These are phyloP conservation scores for Hippophae gyantsensis DNA, from an alignment of 306 rosid species.

Conservation along the genomic window DNA sequence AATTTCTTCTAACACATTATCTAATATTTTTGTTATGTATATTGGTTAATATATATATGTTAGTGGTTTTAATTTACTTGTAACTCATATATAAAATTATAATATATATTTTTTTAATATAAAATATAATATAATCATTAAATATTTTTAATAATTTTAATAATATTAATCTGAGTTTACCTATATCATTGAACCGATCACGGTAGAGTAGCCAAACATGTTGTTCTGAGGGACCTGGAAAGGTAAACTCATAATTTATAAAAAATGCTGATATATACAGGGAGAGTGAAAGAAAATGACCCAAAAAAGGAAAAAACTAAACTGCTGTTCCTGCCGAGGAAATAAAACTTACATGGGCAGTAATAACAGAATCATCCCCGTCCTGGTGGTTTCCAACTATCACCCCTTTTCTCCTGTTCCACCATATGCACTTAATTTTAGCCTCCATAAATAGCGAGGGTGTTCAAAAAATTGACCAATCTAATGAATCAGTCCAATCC, in stretches of 20 bases:
- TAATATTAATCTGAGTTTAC: slow-evolving; percentile 16
- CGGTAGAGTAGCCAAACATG: slow-evolving; percentile 90
- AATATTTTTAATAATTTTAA: neutral
- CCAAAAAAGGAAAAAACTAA: neutral
- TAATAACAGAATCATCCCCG: slow-evolving; percentile 87
- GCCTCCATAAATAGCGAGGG: slow-evolving; percentile 12
- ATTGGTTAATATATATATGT: too few relatives aligned
- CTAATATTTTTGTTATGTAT: too few relatives aligned
- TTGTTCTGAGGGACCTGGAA: slow-evolving; percentile 89
- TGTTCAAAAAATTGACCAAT: neutral
- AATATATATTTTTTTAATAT: neutral
- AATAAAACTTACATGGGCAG: slow-evolving; percentile 63
- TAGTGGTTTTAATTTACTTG: too few relatives aligned
- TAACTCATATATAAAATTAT: too few relatives aligned
- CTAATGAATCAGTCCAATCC: neutral
- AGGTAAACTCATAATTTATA: slow-evolving; percentile 1
- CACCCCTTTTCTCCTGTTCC: slow-evolving; percentile 79
- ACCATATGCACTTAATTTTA: slow-evolving; percentile 6
- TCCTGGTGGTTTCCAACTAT: slow-evolving; percentile 98
- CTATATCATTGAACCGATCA: slow-evolving; percentile 94
- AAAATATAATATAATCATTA: neutral
- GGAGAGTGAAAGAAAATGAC: neutral
- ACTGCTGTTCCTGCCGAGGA: neutral
- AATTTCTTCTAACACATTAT: too few relatives aligned
- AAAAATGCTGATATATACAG: neutral